Conservation (phyloP, 257 asterid genomes). For the Echites panduratus region DNA sequence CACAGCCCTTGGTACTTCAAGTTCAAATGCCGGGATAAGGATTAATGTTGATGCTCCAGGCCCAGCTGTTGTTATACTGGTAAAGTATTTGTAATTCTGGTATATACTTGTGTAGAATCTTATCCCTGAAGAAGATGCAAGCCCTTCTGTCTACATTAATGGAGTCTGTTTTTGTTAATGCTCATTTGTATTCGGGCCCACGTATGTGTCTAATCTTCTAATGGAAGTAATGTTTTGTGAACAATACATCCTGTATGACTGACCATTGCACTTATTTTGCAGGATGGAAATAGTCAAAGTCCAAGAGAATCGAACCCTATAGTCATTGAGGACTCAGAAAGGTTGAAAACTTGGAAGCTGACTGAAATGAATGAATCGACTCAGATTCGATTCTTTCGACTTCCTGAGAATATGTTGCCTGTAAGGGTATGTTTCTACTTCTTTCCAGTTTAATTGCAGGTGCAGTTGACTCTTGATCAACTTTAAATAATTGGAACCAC, state of each 20-base stretch:
- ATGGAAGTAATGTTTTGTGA: not conserved
- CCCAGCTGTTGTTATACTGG: slow-evolving; percentile 32
- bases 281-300: slow-evolving; percentile 46
- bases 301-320: slow-evolving; percentile 38
- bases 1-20: slow-evolving; percentile 33
- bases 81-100: slow-evolving; percentile 18
- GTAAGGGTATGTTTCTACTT: slow-evolving; percentile 36
- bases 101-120: not conserved
- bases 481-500: not conserved
- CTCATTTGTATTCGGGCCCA: not conserved
- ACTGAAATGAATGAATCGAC: slow-evolving; percentile 49
- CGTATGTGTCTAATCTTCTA: not conserved
- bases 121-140: not conserved
- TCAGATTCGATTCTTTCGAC: slow-evolving; percentile 48
- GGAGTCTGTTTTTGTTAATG: not conserved
- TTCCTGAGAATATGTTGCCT: slow-evolving; percentile 45
- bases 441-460: not conserved
- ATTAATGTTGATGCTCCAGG: slow-evolving; percentile 22
- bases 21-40: slow-evolving; percentile 38
- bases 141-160: not conserved
- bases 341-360: slow-evolving; percentile 49
- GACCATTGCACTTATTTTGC: slow-evolving; percentile 2
- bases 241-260: not conserved
- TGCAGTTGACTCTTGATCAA: not conserved
- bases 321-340: slow-evolving; percentile 43